Evolutionary conservation across 2,329 filamentous ascomycete genomes (phyloP).

Genomic region (Colletotrichum nymphaeae): DNA sequence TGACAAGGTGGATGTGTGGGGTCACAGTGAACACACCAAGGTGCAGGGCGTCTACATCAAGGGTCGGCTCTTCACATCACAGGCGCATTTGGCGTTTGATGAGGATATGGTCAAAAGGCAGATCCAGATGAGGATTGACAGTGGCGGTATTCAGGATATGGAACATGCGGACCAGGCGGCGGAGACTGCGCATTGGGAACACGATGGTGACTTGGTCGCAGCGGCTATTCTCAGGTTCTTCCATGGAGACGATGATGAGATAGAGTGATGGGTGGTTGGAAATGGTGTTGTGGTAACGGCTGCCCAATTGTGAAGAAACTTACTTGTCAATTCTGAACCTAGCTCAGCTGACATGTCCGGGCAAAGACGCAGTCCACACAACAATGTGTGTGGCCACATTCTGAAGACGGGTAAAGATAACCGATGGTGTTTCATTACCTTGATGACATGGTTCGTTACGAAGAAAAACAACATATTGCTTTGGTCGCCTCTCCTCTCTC

Average conservation of each 20-base stretch:
- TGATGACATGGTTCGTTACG: too few species aligned
- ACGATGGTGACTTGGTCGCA: constrained; percentile 77
- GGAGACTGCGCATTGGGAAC: constrained; percentile 68
- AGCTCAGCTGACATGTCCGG: too few species aligned
- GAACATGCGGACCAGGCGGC: constrained; percentile 72
- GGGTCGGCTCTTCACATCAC: constrained; percentile 75
- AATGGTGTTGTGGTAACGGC: too few species aligned
- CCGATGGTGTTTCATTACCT: too few species aligned
- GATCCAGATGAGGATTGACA: constrained; percentile 68
- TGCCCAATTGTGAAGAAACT: too few species aligned
- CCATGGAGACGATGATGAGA: constrained; percentile 58
- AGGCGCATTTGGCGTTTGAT: constrained; percentile 84
- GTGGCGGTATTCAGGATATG: constrained; percentile 71
- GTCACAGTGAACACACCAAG: constrained; percentile 71
- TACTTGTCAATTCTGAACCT: too few species aligned
- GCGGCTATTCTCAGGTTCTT: constrained; percentile 73
- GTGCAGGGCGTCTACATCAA: constrained; percentile 81
- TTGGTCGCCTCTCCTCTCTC: too few species aligned
- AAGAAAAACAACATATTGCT: too few species aligned
- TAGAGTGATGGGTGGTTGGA: constrained; percentile 38
- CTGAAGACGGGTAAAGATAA: too few species aligned
- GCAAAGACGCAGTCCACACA: too few species aligned
- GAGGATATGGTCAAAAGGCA: constrained; percentile 75
- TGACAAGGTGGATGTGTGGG: constrained; percentile 66
- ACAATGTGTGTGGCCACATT: too few species aligned